Percentiles rank a stretch among this genome's conserved stretches.
Evolutionary conservation across 192 early-diverging fungal species (phyloP).

Genomic region (Coemansia sp.): DNA sequence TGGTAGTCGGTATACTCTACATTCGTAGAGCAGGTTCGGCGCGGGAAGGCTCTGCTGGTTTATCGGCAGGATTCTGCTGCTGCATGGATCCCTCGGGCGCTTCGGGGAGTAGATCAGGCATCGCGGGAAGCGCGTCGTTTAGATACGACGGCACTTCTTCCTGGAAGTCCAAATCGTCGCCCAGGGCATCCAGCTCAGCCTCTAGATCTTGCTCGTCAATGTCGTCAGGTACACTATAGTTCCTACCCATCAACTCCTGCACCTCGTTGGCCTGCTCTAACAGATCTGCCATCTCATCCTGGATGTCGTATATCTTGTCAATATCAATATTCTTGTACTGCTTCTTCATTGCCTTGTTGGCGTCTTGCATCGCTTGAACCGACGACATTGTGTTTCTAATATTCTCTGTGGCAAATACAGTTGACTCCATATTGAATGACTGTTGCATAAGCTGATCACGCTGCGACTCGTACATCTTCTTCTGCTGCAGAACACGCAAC

Average conservation of each 20-base stretch:
- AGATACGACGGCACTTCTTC: slow-evolving; percentile 44
- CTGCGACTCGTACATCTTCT: slow-evolving; percentile 93
- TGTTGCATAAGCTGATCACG: slow-evolving; percentile 93
- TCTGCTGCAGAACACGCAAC: slow-evolving; percentile 86
- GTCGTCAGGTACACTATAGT: slow-evolving; percentile 92
- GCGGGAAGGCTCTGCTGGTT: slow-evolving; percentile 2
- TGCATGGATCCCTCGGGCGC: slow-evolving; percentile 20
- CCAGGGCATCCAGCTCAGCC: slow-evolving; percentile 96
- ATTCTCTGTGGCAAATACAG: slow-evolving; percentile 88
- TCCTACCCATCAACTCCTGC: slow-evolving; percentile 90
- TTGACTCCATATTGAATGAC: slow-evolving; percentile 99
- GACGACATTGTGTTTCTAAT: slow-evolving; percentile 95
- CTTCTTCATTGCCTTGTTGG: slow-evolving; percentile 93
- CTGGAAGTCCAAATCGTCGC: slow-evolving; percentile 80
- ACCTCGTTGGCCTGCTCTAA: slow-evolving; percentile 97
- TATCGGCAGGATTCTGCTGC: slow-evolving; percentile 14
- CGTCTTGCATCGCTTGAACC: slow-evolving; percentile 93
- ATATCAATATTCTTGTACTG: slow-evolving; percentile 95
- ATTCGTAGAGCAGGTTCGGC: slow-evolving; percentile 38
- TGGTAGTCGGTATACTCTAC: neutral
- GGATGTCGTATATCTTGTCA: slow-evolving; percentile 89
- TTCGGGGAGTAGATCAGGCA: slow-evolving; percentile 46
- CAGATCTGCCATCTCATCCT: slow-evolving; percentile 98
- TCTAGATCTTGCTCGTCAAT: slow-evolving; percentile 97
- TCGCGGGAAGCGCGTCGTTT: slow-evolving; percentile 14